Conservation (phyloP, 768 basidiomycete genomes). For the Russula sp. region DNA sequence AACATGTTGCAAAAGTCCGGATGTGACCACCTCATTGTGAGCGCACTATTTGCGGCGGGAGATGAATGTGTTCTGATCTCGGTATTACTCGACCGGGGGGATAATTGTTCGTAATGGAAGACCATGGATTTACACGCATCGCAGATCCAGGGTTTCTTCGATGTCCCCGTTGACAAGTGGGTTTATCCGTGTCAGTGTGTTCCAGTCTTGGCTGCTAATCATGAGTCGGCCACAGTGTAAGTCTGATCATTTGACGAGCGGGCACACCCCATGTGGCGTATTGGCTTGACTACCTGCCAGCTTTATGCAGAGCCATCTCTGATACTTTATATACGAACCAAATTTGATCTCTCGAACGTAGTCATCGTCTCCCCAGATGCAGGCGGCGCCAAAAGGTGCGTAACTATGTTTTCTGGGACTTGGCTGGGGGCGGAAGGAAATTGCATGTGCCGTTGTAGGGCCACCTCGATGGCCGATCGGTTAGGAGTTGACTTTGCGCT, state of each 20-base stretch:
- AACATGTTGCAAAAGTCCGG: constrained; percentile 93
- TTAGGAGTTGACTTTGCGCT: constrained; percentile 96
- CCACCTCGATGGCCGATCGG: constrained; percentile 93
- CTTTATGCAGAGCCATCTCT: constrained; percentile 95
- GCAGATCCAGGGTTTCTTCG: constrained; percentile 99
- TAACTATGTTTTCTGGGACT: background rate
- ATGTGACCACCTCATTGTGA: constrained; percentile 93
- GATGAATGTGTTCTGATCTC: background rate
- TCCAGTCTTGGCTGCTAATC: constrained; percentile 5
- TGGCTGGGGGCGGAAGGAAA: background rate
- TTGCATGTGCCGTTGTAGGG: constrained; percentile 41
- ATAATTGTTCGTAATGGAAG: constrained; percentile 54
- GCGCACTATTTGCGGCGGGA: constrained; percentile 27
- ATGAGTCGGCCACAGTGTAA: constrained; percentile 36
- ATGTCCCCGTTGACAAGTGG: constrained; percentile 99
- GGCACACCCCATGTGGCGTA: constrained; percentile 24
- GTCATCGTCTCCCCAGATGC: constrained; percentile 98
- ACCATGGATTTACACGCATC: constrained; percentile 99
- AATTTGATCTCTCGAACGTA: constrained; percentile 77
- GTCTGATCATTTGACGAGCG: constrained; percentile 26
- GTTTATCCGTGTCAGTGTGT: constrained; percentile 30
- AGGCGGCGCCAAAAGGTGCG: constrained; percentile 92
- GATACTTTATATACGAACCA: constrained; percentile 88
- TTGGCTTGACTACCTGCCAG: constrained; percentile 32
- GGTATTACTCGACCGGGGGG: background rate